Evolutionary conservation across 148 eudicot genomes (phyloP).

Genomic region (Vaccinium darrowii): DNA sequence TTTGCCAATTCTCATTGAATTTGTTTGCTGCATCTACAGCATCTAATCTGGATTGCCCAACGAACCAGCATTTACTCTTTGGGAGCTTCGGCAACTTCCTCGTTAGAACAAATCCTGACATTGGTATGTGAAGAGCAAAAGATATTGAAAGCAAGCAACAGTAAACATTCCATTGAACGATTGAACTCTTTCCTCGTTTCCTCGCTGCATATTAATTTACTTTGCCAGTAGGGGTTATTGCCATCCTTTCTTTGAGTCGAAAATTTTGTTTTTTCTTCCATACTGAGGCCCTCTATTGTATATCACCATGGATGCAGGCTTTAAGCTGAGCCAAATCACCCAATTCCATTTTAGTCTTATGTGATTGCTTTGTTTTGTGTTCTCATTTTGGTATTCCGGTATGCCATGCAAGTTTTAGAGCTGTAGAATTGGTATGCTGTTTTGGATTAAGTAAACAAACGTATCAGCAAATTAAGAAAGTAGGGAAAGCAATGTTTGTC

Average conservation of each 20-base stretch:
- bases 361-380: neutral
- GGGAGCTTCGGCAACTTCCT: constrained; percentile 66
- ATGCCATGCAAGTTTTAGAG: neutral
- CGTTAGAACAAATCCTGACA: constrained; percentile 48
- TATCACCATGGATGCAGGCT: neutral
- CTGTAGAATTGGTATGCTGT: neutral
- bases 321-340: neutral
- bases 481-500: neutral
- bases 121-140: constrained; percentile 4
- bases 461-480: neutral
- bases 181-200: neutral
- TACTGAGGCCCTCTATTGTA: neutral
- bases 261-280: neutral
- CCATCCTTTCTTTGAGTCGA: neutral
- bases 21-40: constrained; percentile 43
- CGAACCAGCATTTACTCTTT: constrained; percentile 64
- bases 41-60: constrained; percentile 50
- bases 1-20: constrained; percentile 73
- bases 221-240: neutral
- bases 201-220: neutral
- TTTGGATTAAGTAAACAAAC: neutral
- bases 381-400: neutral
- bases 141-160: neutral
- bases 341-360: neutral
- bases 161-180: neutral